Evolutionary conservation across 345 rosid species (phyloP).

Genomic region (Heritiera fomes): DNA sequence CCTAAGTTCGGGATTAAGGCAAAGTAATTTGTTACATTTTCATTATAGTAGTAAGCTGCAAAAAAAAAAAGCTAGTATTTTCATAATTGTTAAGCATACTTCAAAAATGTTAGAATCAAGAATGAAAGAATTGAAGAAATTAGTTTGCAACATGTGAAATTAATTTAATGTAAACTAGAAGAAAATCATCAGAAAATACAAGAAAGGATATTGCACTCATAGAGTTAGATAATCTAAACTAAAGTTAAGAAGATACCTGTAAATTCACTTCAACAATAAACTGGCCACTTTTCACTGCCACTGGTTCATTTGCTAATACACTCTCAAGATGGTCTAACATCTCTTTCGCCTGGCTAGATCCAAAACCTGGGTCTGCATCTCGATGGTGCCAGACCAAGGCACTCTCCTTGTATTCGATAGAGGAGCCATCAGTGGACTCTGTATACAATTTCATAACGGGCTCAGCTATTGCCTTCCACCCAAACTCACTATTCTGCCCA

Average conservation of each 20-base stretch:
- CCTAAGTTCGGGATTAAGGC: not conserved
- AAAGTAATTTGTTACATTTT: not conserved
- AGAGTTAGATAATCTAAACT: not conserved
- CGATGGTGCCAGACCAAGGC: constrained; percentile 75
- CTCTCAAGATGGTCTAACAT: constrained; percentile 77
- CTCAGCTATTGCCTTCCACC: constrained; percentile 69
- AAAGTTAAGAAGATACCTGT: constrained; percentile 43
- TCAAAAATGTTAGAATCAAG: not conserved
- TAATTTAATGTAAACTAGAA: not conserved
- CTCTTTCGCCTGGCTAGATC: constrained; percentile 79
- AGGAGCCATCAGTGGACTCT: constrained; percentile 75
- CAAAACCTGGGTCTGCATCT: constrained; percentile 76
- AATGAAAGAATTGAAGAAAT: not conserved
- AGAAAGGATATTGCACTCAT: not conserved
- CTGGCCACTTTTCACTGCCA: constrained; percentile 69
- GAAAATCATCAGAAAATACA: not conserved
- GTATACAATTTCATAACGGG: constrained; percentile 75
- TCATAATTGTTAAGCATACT: not conserved
- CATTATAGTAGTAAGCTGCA: not conserved
- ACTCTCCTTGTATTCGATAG: constrained; percentile 69
- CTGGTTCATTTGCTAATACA: constrained; percentile 76
- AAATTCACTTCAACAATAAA: constrained; percentile 78
- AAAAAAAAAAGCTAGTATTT: not conserved
- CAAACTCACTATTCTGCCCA: constrained; percentile 56
- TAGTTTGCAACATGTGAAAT: not conserved